Conservation (phyloP, 2,329 filamentous ascomycete species). For the Phyllosticta citribraziliensis region DNA sequence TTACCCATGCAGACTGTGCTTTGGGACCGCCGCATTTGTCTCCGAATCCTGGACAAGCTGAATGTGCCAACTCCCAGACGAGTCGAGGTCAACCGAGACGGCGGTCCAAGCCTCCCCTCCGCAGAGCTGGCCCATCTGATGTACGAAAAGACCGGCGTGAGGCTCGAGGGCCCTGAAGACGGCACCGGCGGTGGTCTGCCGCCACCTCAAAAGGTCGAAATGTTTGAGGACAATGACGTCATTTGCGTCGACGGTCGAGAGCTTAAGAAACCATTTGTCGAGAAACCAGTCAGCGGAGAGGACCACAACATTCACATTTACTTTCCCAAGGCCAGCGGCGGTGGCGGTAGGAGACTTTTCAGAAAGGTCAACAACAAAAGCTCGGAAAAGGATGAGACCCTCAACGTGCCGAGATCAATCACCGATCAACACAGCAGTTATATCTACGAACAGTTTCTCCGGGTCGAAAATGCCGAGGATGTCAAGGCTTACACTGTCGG, state of each 20-base stretch:
- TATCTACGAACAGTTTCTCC: conserved; percentile 94
- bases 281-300: conserved; percentile 96
- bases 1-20: conserved; percentile 93
- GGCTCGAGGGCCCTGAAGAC: conserved; percentile 59
- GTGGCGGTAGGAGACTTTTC: conserved; percentile 85
- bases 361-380: conserved; percentile 98
- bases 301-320: conserved; percentile 99
- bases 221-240: conserved; percentile 84
- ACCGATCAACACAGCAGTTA: conserved; percentile 75
- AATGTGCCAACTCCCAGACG: conserved; percentile 81
- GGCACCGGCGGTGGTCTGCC: conserved; percentile 51
- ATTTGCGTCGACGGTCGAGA: conserved; percentile 75
- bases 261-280: conserved; percentile 89
- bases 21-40: conserved; percentile 87
- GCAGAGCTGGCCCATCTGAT: conserved; percentile 72
- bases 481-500: conserved; percentile 98
- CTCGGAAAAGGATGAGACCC: conserved; percentile 77
- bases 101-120: conserved; percentile 70
- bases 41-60: conserved; percentile 80
- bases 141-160: conserved; percentile 68
- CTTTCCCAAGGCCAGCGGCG: conserved; percentile 76
- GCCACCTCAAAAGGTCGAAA: conserved; percentile 59
- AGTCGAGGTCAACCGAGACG: conserved; percentile 86
- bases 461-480: conserved; percentile 93
- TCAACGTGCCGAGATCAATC: conserved; percentile 69